phyloP scores from a whole-genome alignment of 768 basidiomycete genomes.

The Kwoniella sp. region DNA sequence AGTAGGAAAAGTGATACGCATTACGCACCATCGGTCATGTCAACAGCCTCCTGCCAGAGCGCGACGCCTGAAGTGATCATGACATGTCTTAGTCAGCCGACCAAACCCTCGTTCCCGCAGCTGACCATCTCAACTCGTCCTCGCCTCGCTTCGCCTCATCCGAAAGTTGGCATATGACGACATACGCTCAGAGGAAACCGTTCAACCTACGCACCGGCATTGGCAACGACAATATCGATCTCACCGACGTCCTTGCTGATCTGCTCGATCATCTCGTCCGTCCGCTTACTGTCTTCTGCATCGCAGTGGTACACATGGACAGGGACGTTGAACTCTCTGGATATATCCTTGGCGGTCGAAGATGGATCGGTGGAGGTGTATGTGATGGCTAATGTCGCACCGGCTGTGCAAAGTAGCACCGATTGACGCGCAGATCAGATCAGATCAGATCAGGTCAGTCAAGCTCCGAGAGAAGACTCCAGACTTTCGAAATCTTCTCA shows the following conservation, averaged over 20 bases:
- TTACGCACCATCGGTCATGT: slow-evolving; percentile 46
- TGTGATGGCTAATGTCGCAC: slow-evolving; percentile 66
- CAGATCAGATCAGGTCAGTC: slow-evolving; percentile 51
- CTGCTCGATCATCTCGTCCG: slow-evolving; percentile 42
- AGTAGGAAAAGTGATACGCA: background rate
- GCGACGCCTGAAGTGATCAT: slow-evolving; percentile 32
- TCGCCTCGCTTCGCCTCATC: too few relatives aligned
- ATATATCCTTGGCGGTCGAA: slow-evolving; percentile 36
- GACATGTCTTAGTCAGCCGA: background rate
- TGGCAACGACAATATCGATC: slow-evolving; percentile 53
- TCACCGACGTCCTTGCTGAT: slow-evolving; percentile 46
- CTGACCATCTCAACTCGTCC: too few relatives aligned
- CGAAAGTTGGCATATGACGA: too few relatives aligned
- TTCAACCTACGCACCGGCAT: slow-evolving; percentile 51
- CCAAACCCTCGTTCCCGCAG: too few relatives aligned
- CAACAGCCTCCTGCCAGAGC: slow-evolving; percentile 39
- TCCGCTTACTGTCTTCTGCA: slow-evolving; percentile 38
- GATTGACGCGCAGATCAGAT: too few relatives aligned
- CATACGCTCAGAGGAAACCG: too few relatives aligned
- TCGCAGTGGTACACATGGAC: slow-evolving; percentile 52
- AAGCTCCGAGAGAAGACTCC: too few relatives aligned
- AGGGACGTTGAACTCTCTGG: slow-evolving; percentile 37
- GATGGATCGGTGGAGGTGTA: slow-evolving; percentile 57
- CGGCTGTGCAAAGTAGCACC: slow-evolving; percentile 57
- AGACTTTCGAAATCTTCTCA: too few relatives aligned